Evolutionary conservation across 2,329 filamentous ascomycete genomes (phyloP), one percentile per base, ranked within the genome.

Genomic region (Boeremia lycopersici): DNA sequence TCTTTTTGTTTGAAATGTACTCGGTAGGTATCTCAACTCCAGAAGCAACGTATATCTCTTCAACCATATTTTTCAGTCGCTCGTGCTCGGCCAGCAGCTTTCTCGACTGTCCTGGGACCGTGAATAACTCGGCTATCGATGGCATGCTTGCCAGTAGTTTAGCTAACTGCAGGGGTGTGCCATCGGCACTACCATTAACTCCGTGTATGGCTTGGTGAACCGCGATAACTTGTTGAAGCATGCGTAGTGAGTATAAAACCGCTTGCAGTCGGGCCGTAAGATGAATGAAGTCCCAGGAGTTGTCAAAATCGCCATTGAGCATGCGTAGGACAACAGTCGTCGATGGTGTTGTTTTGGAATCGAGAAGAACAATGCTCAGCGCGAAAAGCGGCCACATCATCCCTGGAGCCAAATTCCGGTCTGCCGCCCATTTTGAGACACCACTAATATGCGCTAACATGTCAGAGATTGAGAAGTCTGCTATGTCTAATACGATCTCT

Each of bases 181-280:
- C 31, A 13, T 36, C 25, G 7, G 12, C 3, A 1, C 19, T 23
- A 6, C 25, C 8, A 11, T 15, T 17, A 0, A 28, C 2, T 15
- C 45, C 34, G 7, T 45, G 19, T 2, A 54, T 30, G 11, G 53
- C 45, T 0, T 71, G 49, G 51, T 67, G 63, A 8, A 73, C 61
- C 1, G 48, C 39, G 10, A 74, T 49, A 9, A 76, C 63, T 48
- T 80, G 78, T 23, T 67, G 67, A 12, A 79, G 63, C 48, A 80
- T 73, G 2, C 77, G 69, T 0, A 80, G 41, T 0, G 77, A 79
- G 54, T 80, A 80, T 6, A 77, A 64, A 1, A 69, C 67, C 6
- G 77, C 76, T 44, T 80, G 76, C 6, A 77, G 56, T 19, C 77
- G 70, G 9, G 76, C 77, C 6, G 61, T 63, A 6, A 78, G 60